Percentiles rank a stretch among this genome's conserved stretches.
Conservation (phyloP, 345 rosid species). For the Rhodamnia rubescens region DNA sequence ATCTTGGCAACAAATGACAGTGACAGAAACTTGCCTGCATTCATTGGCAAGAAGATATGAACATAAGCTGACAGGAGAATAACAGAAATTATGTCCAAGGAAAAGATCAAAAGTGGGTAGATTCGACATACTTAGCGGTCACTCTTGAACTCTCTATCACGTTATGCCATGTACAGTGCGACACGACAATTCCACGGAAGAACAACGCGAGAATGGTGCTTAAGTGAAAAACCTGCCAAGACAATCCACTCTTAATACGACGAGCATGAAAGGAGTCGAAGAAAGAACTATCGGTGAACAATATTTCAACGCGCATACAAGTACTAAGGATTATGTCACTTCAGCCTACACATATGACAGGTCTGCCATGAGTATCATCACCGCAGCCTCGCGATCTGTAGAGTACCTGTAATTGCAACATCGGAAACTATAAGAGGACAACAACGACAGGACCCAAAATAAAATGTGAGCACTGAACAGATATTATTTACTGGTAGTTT, state of each 20-base stretch:
- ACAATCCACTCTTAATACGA: too few species aligned
- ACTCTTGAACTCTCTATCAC: too few species aligned
- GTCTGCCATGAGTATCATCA: slow-evolving; percentile 39
- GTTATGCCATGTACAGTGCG: too few species aligned
- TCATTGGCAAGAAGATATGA: not conserved
- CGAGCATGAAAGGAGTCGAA: not conserved
- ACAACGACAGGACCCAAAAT: not conserved
- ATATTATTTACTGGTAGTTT: not conserved
- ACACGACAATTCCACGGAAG: too few species aligned
- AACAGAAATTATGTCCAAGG: too few species aligned
- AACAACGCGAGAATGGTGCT: too few species aligned
- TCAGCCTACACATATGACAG: slow-evolving; percentile 36
- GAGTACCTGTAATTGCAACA: slow-evolving; percentile 17
- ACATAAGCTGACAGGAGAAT: too few species aligned
- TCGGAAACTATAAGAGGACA: not conserved
- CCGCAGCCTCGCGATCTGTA: slow-evolving; percentile 28
- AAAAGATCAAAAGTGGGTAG: too few species aligned
- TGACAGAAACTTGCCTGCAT: slow-evolving; percentile 35
- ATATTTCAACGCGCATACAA: not conserved
- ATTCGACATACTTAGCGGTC: too few species aligned
- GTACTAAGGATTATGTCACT: slow-evolving; percentile 9
- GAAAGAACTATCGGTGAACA: not conserved
- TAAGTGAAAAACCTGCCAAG: too few species aligned
- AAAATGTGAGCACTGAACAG: not conserved
- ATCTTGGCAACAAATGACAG: slow-evolving; percentile 39